These are phyloP conservation scores for Ogataea hybrid DNA, from an alignment of 1,139 yeast genomes.

Conservation along the genomic window DNA sequence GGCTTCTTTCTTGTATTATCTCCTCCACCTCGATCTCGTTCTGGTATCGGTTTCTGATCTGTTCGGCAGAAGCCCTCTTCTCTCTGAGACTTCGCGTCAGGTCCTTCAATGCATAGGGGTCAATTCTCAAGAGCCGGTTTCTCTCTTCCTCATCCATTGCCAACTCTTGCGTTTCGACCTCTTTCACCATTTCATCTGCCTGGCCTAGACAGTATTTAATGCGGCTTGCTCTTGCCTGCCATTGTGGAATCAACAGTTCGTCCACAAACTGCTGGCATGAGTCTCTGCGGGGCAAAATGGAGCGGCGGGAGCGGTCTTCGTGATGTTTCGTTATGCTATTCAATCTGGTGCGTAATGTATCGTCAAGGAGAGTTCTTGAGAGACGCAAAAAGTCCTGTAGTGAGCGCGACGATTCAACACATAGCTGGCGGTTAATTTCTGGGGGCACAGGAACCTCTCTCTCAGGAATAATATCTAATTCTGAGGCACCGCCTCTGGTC, in stretches of 20 bases:
- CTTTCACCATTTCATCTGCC: slow-evolving; percentile 28
- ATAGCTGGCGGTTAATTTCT: slow-evolving; percentile 31
- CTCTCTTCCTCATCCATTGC: slow-evolving; percentile 22
- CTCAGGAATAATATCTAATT: slow-evolving; percentile 21
- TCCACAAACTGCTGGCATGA: slow-evolving; percentile 35
- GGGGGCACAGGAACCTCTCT: slow-evolving; percentile 25
- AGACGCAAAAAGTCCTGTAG: slow-evolving; percentile 40
- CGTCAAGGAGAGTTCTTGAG: slow-evolving; percentile 44
- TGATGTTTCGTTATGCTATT: slow-evolving; percentile 35
- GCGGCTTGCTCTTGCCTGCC: slow-evolving; percentile 39
- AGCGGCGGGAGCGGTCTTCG: slow-evolving; percentile 18
- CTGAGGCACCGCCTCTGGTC: slow-evolving; percentile 2
- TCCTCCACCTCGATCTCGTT: slow-evolving; percentile 41
- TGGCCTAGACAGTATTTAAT: slow-evolving; percentile 39
- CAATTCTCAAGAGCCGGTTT: slow-evolving; percentile 34
- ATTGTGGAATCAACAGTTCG: slow-evolving; percentile 39
- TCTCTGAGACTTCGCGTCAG: slow-evolving; percentile 29
- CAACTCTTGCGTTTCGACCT: slow-evolving; percentile 28
- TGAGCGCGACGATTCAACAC: slow-evolving; percentile 37
- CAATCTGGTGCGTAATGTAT: slow-evolving; percentile 38
- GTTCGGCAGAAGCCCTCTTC: slow-evolving; percentile 30
- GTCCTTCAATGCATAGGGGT: slow-evolving; percentile 47
- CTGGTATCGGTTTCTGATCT: slow-evolving; percentile 34
- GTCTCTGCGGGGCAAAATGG: slow-evolving; percentile 21
- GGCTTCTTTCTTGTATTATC: slow-evolving; percentile 38